Conservation (phyloP, 192 early-diverging fungal genomes). For the Gaertneriomyces semiglobifer region DNA sequence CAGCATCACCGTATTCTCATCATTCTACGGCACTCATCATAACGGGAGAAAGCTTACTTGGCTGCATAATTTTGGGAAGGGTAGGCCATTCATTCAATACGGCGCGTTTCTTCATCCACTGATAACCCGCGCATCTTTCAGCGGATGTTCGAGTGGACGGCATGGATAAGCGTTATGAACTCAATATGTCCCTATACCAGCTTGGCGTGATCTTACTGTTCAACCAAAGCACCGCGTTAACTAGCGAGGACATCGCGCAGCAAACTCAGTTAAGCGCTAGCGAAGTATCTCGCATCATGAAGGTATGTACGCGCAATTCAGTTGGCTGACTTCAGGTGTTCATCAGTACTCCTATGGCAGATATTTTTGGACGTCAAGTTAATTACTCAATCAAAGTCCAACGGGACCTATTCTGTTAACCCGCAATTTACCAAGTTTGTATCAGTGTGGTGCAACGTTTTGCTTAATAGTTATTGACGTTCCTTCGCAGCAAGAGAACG, state of each 20-base stretch:
- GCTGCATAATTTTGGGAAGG: constrained; percentile 77
- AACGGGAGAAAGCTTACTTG: constrained; percentile 76
- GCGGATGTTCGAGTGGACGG: constrained; percentile 65
- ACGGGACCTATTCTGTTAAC: constrained; percentile 37
- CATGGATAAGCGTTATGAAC: constrained; percentile 74
- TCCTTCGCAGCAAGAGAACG: constrained; percentile 62
- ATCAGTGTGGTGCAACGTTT: constrained; percentile 31
- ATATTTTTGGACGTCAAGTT: constrained; percentile 54
- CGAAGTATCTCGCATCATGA: constrained; percentile 61
- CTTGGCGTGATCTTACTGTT: constrained; percentile 65
- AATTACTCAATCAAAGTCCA: constrained; percentile 20
- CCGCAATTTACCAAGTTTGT: constrained; percentile 54
- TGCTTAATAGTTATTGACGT: neutral
- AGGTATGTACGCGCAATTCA: constrained; percentile 31
- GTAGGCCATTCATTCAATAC: constrained; percentile 30
- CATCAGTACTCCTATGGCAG: constrained; percentile 31
- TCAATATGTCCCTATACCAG: constrained; percentile 70
- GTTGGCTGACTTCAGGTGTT: neutral
- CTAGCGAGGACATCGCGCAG: constrained; percentile 51
- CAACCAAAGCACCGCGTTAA: constrained; percentile 50
- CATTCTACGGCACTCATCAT: constrained; percentile 68
- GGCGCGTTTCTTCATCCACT: neutral
- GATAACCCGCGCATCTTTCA: constrained; percentile 21
- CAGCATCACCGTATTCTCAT: constrained; percentile 63
- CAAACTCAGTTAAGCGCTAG: constrained; percentile 50